Conservation (phyloP, 371 early-diverging fungal species). For the Circinella minor region DNA sequence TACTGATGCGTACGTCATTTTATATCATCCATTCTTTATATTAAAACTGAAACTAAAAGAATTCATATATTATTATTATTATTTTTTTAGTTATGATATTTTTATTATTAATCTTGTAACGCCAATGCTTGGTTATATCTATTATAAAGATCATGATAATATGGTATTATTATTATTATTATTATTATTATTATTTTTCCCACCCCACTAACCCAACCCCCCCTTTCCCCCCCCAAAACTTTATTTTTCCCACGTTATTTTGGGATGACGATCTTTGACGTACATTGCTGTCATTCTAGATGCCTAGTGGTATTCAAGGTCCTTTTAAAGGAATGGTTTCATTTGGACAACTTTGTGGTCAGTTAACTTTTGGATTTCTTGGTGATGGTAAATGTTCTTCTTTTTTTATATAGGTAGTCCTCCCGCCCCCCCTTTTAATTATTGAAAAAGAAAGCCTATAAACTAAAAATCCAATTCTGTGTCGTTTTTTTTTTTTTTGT, state of each 20-base stretch:
- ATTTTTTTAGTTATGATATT: constrained; percentile 59
- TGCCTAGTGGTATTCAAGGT: constrained; percentile 60
- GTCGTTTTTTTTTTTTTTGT: no score
- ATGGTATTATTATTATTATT: constrained; percentile 9
- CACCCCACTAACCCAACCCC: neutral
- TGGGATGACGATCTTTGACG: no score
- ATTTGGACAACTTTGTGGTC: constrained; percentile 78
- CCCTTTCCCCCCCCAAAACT: neutral
- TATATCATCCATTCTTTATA: no score
- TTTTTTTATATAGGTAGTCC: no score
- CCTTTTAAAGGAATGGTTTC: constrained; percentile 77
- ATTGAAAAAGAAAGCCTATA: no score
- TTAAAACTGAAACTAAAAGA: no score
- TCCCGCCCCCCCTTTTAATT: no score
- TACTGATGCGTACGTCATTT: constrained; percentile 56
- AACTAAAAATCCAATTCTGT: no score
- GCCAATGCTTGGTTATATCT: constrained; percentile 71
- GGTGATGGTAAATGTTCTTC: no score
- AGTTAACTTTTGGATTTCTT: constrained; percentile 76
- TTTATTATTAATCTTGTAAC: constrained; percentile 76
- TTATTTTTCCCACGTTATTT: neutral
- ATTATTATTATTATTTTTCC: neutral
- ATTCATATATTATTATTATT: no score
- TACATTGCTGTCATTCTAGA: constrained; percentile 16
- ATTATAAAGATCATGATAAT: constrained; percentile 45